Evolutionary conservation across 768 basidiomycete genomes (phyloP).

Genomic region (Boletales sp.): DNA sequence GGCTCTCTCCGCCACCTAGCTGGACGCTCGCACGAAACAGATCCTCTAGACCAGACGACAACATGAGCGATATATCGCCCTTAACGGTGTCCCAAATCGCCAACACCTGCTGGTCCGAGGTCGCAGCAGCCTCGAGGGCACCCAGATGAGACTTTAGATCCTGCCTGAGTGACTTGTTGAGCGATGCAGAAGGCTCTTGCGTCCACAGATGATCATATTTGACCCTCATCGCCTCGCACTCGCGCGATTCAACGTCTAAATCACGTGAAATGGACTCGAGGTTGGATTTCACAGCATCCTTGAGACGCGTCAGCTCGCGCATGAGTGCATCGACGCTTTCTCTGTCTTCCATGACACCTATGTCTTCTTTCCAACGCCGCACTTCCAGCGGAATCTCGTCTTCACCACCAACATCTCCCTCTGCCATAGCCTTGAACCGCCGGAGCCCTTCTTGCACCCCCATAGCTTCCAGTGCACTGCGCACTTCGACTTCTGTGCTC

Average conservation of each 20-base stretch:
- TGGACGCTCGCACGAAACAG: slow-evolving; percentile 55
- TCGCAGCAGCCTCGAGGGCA: slow-evolving; percentile 71
- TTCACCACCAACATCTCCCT: slow-evolving; percentile 57
- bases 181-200: slow-evolving; percentile 74
- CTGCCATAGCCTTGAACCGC: slow-evolving; percentile 68
- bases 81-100: slow-evolving; percentile 68
- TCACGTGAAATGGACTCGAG: slow-evolving; percentile 62
- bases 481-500: slow-evolving; percentile 72
- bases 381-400: slow-evolving; percentile 72
- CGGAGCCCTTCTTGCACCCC: slow-evolving; percentile 70
- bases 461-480: slow-evolving; percentile 76
- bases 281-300: slow-evolving; percentile 52
- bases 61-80: slow-evolving; percentile 60
- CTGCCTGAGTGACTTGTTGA: slow-evolving; percentile 66
- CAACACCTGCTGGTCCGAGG: slow-evolving; percentile 74
- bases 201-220: slow-evolving; percentile 86
- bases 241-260: slow-evolving; percentile 77
- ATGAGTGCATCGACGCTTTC: slow-evolving; percentile 67
- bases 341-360: slow-evolving; percentile 61
- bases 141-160: slow-evolving; percentile 75
- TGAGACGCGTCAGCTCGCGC: slow-evolving; percentile 54
- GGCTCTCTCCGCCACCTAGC: slow-evolving; percentile 36
- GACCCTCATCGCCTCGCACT: slow-evolving; percentile 86
- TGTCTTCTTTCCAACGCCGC: slow-evolving; percentile 70
- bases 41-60: slow-evolving; percentile 58